Conservation (phyloP, 495 filamentous ascomycete genomes). For the Trichoderma gamsii region DNA sequence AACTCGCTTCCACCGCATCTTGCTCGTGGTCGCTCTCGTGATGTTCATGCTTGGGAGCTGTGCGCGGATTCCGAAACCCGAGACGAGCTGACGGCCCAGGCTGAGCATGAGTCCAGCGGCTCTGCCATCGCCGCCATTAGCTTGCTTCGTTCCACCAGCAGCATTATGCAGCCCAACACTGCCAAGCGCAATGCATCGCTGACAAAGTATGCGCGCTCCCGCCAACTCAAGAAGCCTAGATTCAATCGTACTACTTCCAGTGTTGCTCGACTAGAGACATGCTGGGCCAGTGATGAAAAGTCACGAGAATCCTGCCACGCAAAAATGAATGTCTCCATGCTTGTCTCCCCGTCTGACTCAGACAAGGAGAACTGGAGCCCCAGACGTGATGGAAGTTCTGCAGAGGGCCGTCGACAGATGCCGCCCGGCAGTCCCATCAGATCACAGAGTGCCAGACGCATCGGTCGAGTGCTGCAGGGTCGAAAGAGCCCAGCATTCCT, state of each 20-base stretch:
- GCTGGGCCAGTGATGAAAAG: constrained; percentile 27
- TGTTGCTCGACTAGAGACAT: constrained; percentile 58
- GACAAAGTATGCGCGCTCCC: constrained; percentile 29
- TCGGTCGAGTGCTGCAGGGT: constrained; percentile 27
- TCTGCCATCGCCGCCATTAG: constrained; percentile 67
- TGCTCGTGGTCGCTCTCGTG: constrained; percentile 64
- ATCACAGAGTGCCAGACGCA: constrained; percentile 18
- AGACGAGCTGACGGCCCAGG: constrained; percentile 61
- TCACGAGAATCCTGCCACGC: constrained; percentile 33
- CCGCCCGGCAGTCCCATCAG: constrained; percentile 1
- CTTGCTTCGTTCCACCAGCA: constrained; percentile 60
- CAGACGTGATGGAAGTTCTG: constrained; percentile 36
- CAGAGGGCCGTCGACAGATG: not conserved
- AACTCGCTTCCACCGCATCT: constrained; percentile 50
- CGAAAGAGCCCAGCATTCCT: constrained; percentile 24
- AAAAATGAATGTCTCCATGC: constrained; percentile 35
- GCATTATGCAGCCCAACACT: constrained; percentile 42
- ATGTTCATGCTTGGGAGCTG: constrained; percentile 80
- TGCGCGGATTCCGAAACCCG: constrained; percentile 67
- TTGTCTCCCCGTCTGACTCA: constrained; percentile 51
- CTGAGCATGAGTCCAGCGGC: constrained; percentile 63
- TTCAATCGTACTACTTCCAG: constrained; percentile 60
- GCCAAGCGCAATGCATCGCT: constrained; percentile 49
- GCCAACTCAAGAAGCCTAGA: constrained; percentile 50
- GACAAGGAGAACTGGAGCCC: constrained; percentile 91